Percentiles rank a stretch among this genome's conserved stretches.
phyloP scores from a whole-genome alignment of 257 asterid genomes.

The Capsicum baccatum region DNA sequence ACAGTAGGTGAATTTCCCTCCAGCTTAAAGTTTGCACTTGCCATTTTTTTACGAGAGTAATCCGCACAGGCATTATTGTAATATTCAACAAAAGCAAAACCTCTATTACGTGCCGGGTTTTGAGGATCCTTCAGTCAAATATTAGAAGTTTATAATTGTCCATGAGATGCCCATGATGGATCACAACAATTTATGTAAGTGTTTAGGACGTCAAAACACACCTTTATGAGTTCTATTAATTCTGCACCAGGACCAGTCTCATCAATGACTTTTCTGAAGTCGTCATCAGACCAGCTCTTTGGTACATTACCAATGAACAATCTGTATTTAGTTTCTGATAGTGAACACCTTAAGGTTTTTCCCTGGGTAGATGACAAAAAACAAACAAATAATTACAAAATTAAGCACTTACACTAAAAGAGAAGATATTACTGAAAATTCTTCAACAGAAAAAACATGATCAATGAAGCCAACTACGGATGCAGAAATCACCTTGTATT shows the following conservation, averaged over 20 bases:
- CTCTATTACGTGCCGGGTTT: conserved; percentile 82
- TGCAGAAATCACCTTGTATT: conserved; percentile 67
- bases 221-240: conserved; percentile 91
- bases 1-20: conserved; percentile 86
- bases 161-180: not conserved
- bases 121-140: conserved; percentile 79
- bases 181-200: conserved; percentile 26
- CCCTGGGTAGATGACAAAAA: conserved; percentile 63
- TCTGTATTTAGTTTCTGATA: conserved; percentile 87
- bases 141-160: conserved; percentile 30
- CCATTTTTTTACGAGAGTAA: conserved; percentile 78
- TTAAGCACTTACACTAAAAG: conserved; percentile 30
- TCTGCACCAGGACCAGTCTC: conserved; percentile 93
- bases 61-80: conserved; percentile 98
- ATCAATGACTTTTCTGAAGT: conserved; percentile 70
- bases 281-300: conserved; percentile 80
- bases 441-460: not conserved
- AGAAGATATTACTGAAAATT: not conserved
- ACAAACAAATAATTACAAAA: conserved; percentile 20
- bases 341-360: conserved; percentile 78
- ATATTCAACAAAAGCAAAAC: conserved; percentile 94
- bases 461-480: conserved; percentile 1
- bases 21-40: conserved; percentile 67
- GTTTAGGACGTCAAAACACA: conserved; percentile 30
- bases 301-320: conserved; percentile 92